Base-by-base conservation (phyloP, 768 basidiomycete species). In the Scleroderma bovista region DNA sequence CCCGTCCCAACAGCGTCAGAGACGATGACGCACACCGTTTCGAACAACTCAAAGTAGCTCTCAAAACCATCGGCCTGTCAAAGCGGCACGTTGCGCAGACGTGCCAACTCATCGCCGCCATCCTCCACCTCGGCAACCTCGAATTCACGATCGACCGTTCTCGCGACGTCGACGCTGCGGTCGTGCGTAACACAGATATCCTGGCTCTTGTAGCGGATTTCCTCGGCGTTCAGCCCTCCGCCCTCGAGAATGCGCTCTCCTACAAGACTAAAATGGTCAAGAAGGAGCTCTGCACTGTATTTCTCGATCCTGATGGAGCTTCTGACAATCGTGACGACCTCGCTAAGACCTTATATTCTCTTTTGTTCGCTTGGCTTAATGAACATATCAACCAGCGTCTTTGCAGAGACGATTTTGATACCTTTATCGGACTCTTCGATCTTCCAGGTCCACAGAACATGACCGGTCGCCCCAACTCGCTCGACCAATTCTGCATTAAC, bases 401-500 rank as follows among this genome's bases (percentile, higher is more conserved):
- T 15, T 96, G 93, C 73, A 82, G 84, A 20, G 94, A 97, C 34
- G 93, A 96, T 62, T 99, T 93, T 55, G 75, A 78, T 3, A 90
- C 88, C 2, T 96, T 94, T 71, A 86, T 98, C 56, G 91, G 93
- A 9, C 76, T 98, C 32, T 86, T 98, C 61, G 93, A 99, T 66
- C 80, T 98, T 11, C 93, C 95, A 2, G 93, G 95, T 6, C 80
- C 88, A 5, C 93, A 96, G 67, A 94, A 96, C 69, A 79, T 92
- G 69, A 83, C 86, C 3, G 86, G 84, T 50, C 79, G 91, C 2
- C 75, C 87, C 49, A 97, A 99, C 69, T 93, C 93, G 6, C 81
- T 99, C 43, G 93, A 99, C 64, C 93, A 97, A 55, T 93, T 98
- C 66, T 90, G 88, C 67, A 78, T 97, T 74, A 99, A 98, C 70